Percentiles rank a stretch among this genome's conserved stretches.
These are phyloP conservation scores for Guadua angustifolia DNA, from an alignment of 176 grass and related monocot genomes.

Conservation along the genomic window DNA sequence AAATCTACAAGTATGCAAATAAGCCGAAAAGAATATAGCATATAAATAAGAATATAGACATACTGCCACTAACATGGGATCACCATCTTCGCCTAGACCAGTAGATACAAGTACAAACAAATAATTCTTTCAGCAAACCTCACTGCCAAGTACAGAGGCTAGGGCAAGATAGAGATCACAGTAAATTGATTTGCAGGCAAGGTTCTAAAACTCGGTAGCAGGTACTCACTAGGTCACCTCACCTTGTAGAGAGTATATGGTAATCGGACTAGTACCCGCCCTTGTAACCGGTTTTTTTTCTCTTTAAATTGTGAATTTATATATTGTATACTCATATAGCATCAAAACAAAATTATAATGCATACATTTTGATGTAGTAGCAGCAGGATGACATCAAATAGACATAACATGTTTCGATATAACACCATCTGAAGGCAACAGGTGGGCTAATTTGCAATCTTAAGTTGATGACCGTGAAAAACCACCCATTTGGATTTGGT, in stretches of 20 bases:
- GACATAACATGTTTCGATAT: too few relatives aligned
- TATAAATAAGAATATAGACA: background rate
- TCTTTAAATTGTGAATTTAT: background rate
- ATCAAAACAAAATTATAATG: background rate
- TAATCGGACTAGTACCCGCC: background rate
- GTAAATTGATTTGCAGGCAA: background rate
- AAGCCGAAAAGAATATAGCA: slow-evolving; percentile 4
- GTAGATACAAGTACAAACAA: background rate
- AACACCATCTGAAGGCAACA: too few relatives aligned
- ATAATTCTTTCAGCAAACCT: slow-evolving; percentile 17
- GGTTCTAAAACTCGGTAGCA: background rate
- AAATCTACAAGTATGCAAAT: background rate
- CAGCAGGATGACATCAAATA: too few relatives aligned
- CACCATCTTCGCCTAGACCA: background rate
- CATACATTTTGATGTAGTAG: too few relatives aligned
- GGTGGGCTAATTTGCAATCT: too few relatives aligned
- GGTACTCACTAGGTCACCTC: background rate
- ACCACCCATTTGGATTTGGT: too few relatives aligned
- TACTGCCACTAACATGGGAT: background rate
- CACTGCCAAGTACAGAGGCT: background rate
- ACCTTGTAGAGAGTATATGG: background rate
- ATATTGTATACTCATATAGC: background rate
- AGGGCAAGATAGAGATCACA: background rate
- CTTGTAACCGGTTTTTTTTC: background rate
- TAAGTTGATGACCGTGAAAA: too few relatives aligned